Percentiles rank a stretch among this genome's conserved stretches.
Conservation (phyloP, 2,329 filamentous ascomycete genomes). For the Aspergillus transmontanensis region DNA sequence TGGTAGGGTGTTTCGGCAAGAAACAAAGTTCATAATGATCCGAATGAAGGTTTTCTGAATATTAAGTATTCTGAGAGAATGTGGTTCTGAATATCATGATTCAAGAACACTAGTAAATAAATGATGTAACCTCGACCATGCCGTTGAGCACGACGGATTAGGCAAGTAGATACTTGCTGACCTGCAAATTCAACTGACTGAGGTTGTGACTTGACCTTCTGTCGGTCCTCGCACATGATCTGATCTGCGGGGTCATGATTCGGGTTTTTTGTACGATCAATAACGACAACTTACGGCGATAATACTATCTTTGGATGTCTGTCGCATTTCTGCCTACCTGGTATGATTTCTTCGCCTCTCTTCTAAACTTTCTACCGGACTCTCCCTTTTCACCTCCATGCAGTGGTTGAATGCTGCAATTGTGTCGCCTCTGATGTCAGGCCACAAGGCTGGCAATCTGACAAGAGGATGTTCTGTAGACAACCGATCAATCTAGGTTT, state of each 20-base stretch:
- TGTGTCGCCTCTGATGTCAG: neutral
- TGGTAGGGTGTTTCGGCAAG: neutral
- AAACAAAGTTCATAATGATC: neutral
- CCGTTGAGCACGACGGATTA: neutral
- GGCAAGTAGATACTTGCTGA: neutral
- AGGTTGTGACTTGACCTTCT: neutral
- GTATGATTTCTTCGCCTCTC: neutral
- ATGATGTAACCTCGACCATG: neutral
- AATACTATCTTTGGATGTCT: neutral
- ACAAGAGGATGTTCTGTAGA: neutral
- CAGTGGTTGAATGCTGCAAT: neutral
- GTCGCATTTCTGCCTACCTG: too few relatives aligned
- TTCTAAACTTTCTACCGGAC: neutral
- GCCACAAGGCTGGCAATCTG: neutral
- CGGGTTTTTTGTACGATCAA: neutral
- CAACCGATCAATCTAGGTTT: slow-evolving; percentile 3
- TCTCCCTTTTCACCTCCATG: neutral
- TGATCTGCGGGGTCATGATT: neutral
- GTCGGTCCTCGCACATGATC: neutral
- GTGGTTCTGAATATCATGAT: neutral
- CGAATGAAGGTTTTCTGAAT: neutral
- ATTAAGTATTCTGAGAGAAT: neutral
- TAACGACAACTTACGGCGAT: neutral
- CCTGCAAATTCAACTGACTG: neutral
- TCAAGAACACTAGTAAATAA: neutral